Conservation (phyloP, 176 grass and related monocot genomes). For the Oryza meridionalis region DNA sequence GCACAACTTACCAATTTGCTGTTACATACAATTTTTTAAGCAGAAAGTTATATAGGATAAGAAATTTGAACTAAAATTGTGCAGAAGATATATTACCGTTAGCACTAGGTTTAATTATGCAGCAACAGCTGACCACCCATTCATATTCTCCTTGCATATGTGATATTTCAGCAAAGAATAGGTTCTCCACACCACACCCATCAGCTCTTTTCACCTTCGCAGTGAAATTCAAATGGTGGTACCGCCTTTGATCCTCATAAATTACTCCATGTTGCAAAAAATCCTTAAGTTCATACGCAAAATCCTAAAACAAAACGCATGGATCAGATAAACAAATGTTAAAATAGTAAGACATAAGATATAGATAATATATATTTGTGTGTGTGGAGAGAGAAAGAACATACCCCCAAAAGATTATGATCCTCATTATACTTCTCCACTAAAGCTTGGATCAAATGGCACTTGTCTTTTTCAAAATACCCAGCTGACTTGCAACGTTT, state of each 20-base stretch:
- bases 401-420: constrained; percentile 18
- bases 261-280: background rate
- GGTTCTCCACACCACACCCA: background rate
- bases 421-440: constrained; percentile 11
- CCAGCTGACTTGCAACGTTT: background rate
- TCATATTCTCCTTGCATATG: background rate
- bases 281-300: constrained; percentile 1
- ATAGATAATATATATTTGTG: no score
- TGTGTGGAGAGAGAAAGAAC: background rate
- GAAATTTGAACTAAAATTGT: no score
- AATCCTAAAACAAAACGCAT: background rate
- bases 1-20: no score
- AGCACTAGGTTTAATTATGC: background rate
- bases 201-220: background rate
- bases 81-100: background rate
- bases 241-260: background rate
- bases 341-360: background rate
- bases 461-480: background rate
- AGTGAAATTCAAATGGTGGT: constrained; percentile 21
- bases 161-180: constrained; percentile 17
- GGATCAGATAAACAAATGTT: background rate
- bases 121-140: background rate
- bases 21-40: no score
- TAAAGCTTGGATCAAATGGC: constrained; percentile 2
- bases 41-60: no score